These are phyloP conservation scores for Sicyos edulis DNA, from an alignment of 306 rosid genomes.

Conservation along the genomic window DNA sequence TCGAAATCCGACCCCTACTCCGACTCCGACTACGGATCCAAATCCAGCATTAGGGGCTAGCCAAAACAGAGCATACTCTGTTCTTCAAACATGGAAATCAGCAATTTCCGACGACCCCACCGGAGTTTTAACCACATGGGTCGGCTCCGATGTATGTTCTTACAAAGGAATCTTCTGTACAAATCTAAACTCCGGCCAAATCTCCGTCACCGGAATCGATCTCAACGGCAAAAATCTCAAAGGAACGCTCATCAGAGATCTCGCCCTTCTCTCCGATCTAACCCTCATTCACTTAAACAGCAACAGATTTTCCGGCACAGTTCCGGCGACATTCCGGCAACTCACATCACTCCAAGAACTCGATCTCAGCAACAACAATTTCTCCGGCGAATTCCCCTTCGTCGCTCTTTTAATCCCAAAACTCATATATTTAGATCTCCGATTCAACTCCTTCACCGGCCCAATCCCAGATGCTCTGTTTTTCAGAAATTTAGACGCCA, in stretches of 20 bases:
- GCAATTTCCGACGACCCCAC: constrained; percentile 75
- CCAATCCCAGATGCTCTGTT: constrained; percentile 64
- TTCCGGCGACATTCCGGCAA: constrained; percentile 61
- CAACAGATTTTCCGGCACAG: constrained; percentile 60
- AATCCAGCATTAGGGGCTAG: constrained; percentile 44
- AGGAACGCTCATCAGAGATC: constrained; percentile 70
- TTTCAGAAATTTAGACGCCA: constrained; percentile 65
- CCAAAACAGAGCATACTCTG: constrained; percentile 53
- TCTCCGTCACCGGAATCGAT: constrained; percentile 71
- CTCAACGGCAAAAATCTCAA: constrained; percentile 79
- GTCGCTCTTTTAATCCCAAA: constrained; percentile 52
- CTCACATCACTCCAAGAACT: constrained; percentile 61
- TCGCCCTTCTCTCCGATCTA: constrained; percentile 58
- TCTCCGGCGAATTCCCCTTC: constrained; percentile 73
- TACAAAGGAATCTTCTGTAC: constrained; percentile 85
- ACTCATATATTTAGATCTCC: constrained; percentile 77
- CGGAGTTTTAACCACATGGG: constrained; percentile 55
- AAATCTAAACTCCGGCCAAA: constrained; percentile 32
- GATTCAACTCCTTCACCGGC: constrained; percentile 76
- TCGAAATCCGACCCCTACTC: constrained; percentile 22
- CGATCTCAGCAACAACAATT: constrained; percentile 80
- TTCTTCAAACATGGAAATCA: constrained; percentile 88
- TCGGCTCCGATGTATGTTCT: constrained; percentile 73
- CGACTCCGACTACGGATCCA: constrained; percentile 6
- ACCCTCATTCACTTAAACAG: constrained; percentile 77